Base-by-base conservation (phyloP, 2,329 filamentous ascomycete species). In the Sporothrix sp. region DNA sequence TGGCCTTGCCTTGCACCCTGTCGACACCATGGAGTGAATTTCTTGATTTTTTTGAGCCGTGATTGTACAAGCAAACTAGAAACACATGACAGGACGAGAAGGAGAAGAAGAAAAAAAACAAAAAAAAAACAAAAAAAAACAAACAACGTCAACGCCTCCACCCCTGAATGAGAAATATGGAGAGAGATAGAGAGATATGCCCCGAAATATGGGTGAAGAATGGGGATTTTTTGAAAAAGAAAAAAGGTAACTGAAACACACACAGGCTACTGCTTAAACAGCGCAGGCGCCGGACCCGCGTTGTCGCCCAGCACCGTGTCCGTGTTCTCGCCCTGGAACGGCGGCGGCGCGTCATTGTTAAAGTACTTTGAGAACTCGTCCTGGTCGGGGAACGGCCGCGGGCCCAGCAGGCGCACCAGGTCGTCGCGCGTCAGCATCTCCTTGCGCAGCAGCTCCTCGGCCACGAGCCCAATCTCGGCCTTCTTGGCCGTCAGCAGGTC, bases 311-410 rank as follows among this genome's bases (percentile, higher is more conserved):
- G 28, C 13, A 21, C 36, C 16, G 61, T 63, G 54, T 73, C 70
- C 21, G 72, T 69, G 58, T 68, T 64, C 63, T 71, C 69, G 36
- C 65, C 62, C 20, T 72, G 72, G 54, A 75, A 72, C 35, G 77
- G 77, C 28, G 79, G 74, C 50, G 82, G 42, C 79, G 14, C 74
- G 44, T 69, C 72, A 53, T 76, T 78, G 59, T 82, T 78, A 66
- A 98, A 98, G 73, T 95, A 98, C 74, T 96, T 96, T 61, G 84
- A 75, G 68, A 98, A 97, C 62, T 97, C 90, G 60, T 86, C 84
- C 54, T 79, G 76, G 61, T 97, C 91, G 36, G 85, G 83, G 61
- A 86, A 97, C 13, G 88, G 87, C 57, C 93, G 73, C 42, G 83
- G 83, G 20, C 93, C 93, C 23, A 98, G 74, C 51, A 98, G 72